A percentile compares a stretch with the other conserved stretches of the same genome.
Conservation (phyloP, 495 filamentous ascomycete species). For the Aspergillus indologenus region DNA sequence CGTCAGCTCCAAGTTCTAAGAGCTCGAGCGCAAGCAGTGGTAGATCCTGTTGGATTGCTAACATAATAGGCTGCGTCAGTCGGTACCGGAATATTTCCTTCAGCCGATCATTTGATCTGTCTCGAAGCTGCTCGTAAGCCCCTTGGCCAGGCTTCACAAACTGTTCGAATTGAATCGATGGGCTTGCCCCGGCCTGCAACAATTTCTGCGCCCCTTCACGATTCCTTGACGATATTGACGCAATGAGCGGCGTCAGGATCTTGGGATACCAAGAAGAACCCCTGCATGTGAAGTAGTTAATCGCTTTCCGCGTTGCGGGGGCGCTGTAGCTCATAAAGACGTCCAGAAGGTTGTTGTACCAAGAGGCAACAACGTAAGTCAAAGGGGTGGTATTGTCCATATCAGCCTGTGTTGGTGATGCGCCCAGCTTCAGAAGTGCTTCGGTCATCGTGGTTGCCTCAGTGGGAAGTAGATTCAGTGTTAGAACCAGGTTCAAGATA, state of each 20-base stretch:
- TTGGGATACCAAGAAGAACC: constrained; percentile 16
- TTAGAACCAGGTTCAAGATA: constrained; percentile 63
- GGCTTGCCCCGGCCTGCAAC: constrained; percentile 43
- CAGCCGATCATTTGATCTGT: constrained; percentile 36
- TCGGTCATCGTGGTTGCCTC: constrained; percentile 58
- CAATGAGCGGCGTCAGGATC: constrained; percentile 38
- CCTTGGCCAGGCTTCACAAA: constrained; percentile 38
- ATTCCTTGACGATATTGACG: constrained; percentile 41
- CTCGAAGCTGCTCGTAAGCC: constrained; percentile 8
- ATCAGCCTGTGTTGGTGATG: constrained; percentile 71
- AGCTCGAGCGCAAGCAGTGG: constrained; percentile 54
- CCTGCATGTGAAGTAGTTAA: constrained; percentile 53
- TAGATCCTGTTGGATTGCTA: constrained; percentile 50
- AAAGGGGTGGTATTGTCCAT: constrained; percentile 55
- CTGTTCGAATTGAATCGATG: constrained; percentile 34
- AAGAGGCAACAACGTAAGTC: constrained; percentile 49
- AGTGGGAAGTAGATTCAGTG: constrained; percentile 51
- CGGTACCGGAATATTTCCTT: constrained; percentile 32
- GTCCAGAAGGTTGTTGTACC: constrained; percentile 53
- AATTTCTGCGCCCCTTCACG: constrained; percentile 37
- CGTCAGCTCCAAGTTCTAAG: constrained; percentile 56
- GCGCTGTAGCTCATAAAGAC: constrained; percentile 56
- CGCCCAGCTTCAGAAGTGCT: constrained; percentile 65
- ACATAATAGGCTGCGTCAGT: constrained; percentile 57
- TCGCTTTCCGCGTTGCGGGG: constrained; percentile 55